Conservation (phyloP, 495 filamentous ascomycete species). For the Penicillium pulvis region DNA sequence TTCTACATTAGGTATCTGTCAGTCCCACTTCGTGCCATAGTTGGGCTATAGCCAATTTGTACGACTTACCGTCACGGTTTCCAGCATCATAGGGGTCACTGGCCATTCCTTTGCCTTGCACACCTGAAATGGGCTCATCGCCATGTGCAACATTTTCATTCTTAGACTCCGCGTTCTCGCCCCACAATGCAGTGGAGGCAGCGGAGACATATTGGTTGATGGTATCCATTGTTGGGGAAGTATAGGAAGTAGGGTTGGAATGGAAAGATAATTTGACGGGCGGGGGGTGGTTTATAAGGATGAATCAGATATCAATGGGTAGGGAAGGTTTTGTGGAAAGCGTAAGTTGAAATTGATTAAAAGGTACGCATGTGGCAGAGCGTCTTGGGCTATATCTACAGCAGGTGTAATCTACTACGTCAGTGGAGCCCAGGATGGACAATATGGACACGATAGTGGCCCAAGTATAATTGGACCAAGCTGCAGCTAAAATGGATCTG, state of each 20-base stretch:
- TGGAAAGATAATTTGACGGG: not conserved
- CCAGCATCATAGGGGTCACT: slow-evolving; percentile 49
- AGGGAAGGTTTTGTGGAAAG: slow-evolving; percentile 1
- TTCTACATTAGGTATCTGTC: slow-evolving; percentile 23
- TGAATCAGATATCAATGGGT: slow-evolving; percentile 2
- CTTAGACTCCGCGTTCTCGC: slow-evolving; percentile 23
- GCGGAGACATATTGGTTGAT: slow-evolving; percentile 32
- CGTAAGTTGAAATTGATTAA: not conserved
- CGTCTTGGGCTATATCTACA: slow-evolving; percentile 2
- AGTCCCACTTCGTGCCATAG: not conserved
- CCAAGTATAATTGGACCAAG: slow-evolving; percentile 3
- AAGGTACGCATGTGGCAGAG: not conserved
- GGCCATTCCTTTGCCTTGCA: slow-evolving; percentile 38
- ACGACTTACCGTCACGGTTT: slow-evolving; percentile 42
- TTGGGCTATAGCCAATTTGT: too few relatives aligned
- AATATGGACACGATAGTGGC: not conserved
- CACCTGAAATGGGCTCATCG: slow-evolving; percentile 46
- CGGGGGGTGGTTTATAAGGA: not conserved
- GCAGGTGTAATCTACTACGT: slow-evolving; percentile 18
- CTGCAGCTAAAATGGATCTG: slow-evolving; percentile 5
- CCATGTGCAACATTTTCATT: slow-evolving; percentile 21
- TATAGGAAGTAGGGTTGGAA: not conserved
- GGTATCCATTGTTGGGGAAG: slow-evolving; percentile 34
- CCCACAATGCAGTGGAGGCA: slow-evolving; percentile 40
- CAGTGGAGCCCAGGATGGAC: slow-evolving; percentile 17